These are phyloP conservation scores for Blepharisma undulans DNA, from an alignment of 169 alveolate species.

Conservation along the genomic window DNA sequence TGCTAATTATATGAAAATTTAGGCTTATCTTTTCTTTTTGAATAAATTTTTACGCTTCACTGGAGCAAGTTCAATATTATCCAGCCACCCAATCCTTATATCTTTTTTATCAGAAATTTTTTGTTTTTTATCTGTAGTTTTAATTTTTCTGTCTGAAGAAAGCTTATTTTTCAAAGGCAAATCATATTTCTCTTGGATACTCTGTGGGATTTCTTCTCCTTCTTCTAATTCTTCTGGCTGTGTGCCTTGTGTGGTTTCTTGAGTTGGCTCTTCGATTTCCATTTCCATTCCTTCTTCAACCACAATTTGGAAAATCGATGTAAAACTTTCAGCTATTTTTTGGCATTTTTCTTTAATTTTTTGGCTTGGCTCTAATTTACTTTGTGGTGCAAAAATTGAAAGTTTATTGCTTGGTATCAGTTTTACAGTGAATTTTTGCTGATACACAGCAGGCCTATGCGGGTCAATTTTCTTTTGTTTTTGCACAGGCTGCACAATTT, in stretches of 20 bases:
- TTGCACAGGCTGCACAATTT: not conserved
- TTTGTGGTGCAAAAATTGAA: not conserved
- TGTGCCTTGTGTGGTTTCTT: not conserved
- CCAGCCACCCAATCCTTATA: slow-evolving; percentile 35
- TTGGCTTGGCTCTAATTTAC: not conserved
- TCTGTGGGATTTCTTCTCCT: not conserved
- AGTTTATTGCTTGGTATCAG: not conserved
- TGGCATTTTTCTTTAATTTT: not conserved
- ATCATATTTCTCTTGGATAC: slow-evolving; percentile 13
- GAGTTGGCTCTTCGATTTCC: not conserved
- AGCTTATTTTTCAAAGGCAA: not conserved
- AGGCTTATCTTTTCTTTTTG: not conserved
- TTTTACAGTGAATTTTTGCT: not conserved
- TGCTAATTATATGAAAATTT: not conserved
- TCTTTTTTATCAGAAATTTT: slow-evolving; percentile 24
- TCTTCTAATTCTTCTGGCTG: not conserved
- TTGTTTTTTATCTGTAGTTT: not conserved
- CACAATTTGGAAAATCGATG: not conserved
- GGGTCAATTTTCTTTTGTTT: not conserved
- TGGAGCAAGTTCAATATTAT: slow-evolving; percentile 19
- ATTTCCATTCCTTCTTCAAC: not conserved
- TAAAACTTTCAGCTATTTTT: not conserved
- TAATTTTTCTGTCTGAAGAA: not conserved
- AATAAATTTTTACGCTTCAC: slow-evolving; percentile 33
- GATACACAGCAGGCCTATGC: not conserved